Base-by-base conservation (phyloP, 1,284 basidiomycete genomes). In the Mycocalia duriaeana region DNA sequence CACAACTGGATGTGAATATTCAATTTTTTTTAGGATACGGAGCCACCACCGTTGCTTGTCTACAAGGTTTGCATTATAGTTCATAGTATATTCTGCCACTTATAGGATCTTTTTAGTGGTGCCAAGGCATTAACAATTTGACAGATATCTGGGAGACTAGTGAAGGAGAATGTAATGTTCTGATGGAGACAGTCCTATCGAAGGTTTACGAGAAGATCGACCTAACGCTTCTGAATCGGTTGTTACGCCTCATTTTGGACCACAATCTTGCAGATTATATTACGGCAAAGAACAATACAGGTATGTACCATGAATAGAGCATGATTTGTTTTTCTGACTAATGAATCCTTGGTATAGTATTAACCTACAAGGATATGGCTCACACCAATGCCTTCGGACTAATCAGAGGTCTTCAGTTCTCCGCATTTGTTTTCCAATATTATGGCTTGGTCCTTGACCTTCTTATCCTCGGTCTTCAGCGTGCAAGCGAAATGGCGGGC, bases 121-220 rank as follows among this genome's bases (percentile, higher is more conserved):
- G 89, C 58, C 91, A 93, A 69, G 91, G 91, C 28, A 91, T 94
- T 71, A 94, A 94, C 66, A 93, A 94, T 62, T 66, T 93, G 63
- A 92, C 89, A 2, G 93, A 97, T 54, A 83, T 98, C 25, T 98
- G 94, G 94, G 94, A 97, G 70, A 97, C 93, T 1, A 83, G 83
- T 53, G 93, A 98, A 59, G 94, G 94, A 56, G 93, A 96, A 70
- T 95, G 92, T 66, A 89, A 92, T 58, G 94, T 97, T 31, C 79
- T 98, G 73, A 95, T 98, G 91, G 93, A 97, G 75, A 98, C 94
- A 0, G 91, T 94, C 1, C 73, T 95, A 23, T 93, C 90, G 24
- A 91, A 95, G 68, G 93, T 95, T 20, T 97, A 96, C 66, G 94
- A 97, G 76, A 97, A 98, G 80, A 89, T 98, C 55, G 94, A 98